Conservation (phyloP, 1,139 yeast genomes). For the Lodderomyces parapsilosis region DNA sequence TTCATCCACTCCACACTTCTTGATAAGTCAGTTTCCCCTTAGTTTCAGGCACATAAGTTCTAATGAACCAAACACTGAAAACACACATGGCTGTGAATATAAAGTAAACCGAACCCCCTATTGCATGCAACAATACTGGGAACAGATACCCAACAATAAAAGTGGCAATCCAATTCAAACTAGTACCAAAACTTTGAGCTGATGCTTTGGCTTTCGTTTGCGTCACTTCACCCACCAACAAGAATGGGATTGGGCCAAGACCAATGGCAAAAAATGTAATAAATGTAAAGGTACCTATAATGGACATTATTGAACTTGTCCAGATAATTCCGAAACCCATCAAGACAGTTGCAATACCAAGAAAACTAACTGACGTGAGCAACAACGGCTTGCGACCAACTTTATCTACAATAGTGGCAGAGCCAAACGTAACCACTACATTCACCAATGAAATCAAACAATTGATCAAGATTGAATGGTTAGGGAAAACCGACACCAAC, state of each 20-base stretch:
- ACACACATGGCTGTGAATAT: conserved; percentile 63
- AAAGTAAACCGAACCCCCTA: conserved; percentile 82
- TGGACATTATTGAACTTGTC: conserved; percentile 51
- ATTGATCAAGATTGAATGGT: conserved; percentile 66
- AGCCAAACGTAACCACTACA: conserved; percentile 64
- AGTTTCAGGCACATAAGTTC: conserved; percentile 68
- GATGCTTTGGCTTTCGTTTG: conserved; percentile 75
- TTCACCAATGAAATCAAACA: conserved; percentile 73
- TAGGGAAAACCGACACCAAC: conserved; percentile 66
- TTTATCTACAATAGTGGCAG: conserved; percentile 72
- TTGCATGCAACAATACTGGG: conserved; percentile 61
- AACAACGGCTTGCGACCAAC: conserved; percentile 78
- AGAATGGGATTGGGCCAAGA: conserved; percentile 91
- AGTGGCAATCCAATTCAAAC: conserved; percentile 89
- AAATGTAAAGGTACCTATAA: conserved; percentile 66
- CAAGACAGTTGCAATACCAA: conserved; percentile 64
- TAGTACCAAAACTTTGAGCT: conserved; percentile 92
- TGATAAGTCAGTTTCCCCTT: conserved; percentile 60
- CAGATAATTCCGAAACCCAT: conserved; percentile 66
- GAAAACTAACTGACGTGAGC: conserved; percentile 59
- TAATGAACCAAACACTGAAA: conserved; percentile 48
- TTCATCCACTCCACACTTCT: conserved; percentile 54
- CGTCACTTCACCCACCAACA: conserved; percentile 85
- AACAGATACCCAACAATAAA: conserved; percentile 77
- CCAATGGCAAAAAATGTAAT: conserved; percentile 88